A percentile compares a stretch with the other conserved stretches of the same genome.
These are phyloP conservation scores for Lactifluus volemus DNA, from an alignment of 768 basidiomycete genomes.

Conservation along the genomic window DNA sequence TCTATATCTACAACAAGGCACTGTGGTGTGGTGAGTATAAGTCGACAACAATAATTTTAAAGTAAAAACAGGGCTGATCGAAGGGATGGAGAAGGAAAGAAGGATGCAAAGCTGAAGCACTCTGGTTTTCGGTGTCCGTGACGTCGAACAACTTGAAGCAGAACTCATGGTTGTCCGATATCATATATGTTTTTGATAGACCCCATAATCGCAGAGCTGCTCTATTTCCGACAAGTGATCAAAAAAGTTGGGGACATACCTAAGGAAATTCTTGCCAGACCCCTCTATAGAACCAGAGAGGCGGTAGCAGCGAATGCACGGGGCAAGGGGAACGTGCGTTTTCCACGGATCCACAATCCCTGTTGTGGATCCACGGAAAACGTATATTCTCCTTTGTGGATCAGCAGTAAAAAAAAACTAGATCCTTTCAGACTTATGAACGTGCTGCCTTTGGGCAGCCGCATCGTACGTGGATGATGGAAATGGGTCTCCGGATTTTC, in stretches of 20 bases:
- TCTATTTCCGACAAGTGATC: background rate
- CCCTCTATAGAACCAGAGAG: background rate
- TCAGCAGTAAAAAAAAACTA: background rate
- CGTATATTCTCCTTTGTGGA: background rate
- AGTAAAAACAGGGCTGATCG: background rate
- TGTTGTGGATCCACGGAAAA: background rate
- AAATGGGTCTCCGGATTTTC: too few species aligned
- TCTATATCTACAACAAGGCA: background rate
- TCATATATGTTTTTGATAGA: background rate
- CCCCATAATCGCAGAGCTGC: background rate
- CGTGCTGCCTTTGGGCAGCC: background rate
- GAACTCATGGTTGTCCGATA: background rate
- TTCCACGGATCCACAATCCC: too few species aligned
- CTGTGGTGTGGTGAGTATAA: background rate
- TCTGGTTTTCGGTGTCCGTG: background rate
- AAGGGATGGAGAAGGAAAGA: background rate
- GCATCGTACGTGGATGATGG: background rate
- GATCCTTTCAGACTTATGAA: background rate
- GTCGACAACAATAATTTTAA: background rate
- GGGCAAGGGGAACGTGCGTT: background rate
- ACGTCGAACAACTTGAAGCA: background rate
- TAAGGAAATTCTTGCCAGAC: background rate
- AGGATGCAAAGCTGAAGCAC: background rate
- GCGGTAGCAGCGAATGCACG: background rate
- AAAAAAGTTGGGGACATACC: background rate